Percentiles rank a stretch among this genome's conserved stretches.
Evolutionary conservation across 108 stramenopile genomes (phyloP).

Genomic region (Seminavis robusta): DNA sequence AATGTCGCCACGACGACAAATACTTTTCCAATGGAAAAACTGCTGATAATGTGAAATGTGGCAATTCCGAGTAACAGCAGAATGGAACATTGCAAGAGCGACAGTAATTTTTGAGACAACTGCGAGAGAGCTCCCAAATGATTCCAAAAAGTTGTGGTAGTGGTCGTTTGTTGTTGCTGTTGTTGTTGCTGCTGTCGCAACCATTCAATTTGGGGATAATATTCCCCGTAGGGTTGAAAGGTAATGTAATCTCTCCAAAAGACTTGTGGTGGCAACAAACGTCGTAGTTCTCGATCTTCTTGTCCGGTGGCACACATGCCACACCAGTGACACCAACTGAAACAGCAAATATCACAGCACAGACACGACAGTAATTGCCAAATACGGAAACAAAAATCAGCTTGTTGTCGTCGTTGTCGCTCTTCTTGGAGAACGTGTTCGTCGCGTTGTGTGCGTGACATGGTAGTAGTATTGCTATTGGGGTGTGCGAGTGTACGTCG

Average conservation of each 20-base stretch:
- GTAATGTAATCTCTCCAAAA: conserved; percentile 46
- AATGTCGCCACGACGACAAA: too few species aligned
- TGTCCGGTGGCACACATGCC: conserved; percentile 54
- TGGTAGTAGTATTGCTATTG: not conserved
- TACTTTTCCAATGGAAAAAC: too few species aligned
- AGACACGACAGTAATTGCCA: conserved; percentile 17
- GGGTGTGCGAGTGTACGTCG: too few species aligned
- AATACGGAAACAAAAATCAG: conserved; percentile 12
- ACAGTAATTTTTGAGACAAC: too few species aligned
- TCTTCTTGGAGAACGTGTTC: not conserved
- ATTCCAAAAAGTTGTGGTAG: conserved; percentile 6
- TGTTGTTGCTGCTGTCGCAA: conserved; percentile 10
- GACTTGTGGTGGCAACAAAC: conserved; percentile 20
- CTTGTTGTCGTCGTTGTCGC: conserved; percentile 17
- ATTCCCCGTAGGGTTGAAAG: conserved; percentile 41
- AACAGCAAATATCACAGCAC: conserved; percentile 29
- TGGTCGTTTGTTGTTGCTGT: not conserved
- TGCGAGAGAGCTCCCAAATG: too few species aligned
- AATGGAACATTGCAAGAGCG: too few species aligned
- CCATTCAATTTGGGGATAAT: conserved; percentile 21
- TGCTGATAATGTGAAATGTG: too few species aligned
- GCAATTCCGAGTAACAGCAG: too few species aligned
- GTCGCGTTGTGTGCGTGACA: conserved; percentile 5
- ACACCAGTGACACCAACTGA: too few species aligned
- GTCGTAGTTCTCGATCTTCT: conserved; percentile 45